Evolutionary conservation across 129 eudicot species (phyloP).

Genomic region (Daucus carota): DH1_v3.0 NC_030386.2:5081001-5081500

Average conservation of each 20-base stretch:
- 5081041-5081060: not conserved
- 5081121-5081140: not conserved
- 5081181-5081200: not conserved
- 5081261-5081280: not conserved
- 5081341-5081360: not conserved
- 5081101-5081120: not conserved
- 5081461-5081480: conserved; percentile 86
- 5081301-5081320: not conserved
- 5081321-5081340: not conserved
- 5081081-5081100: not conserved
- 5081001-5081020: not conserved
- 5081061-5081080: not conserved
- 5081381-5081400: conserved; percentile 62
- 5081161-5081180: not conserved
- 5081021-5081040: not conserved
- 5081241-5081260: not conserved
- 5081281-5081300: not conserved
- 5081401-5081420: conserved; percentile 89
- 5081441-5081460: conserved; percentile 82
- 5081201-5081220: not conserved
- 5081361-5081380: not conserved
- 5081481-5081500: conserved; percentile 92
- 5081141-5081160: not conserved
- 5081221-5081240: not conserved
- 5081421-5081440: conserved; percentile 50